Conservation (phyloP, 78 protist species). For the Protostelium mycophagum region DNA sequence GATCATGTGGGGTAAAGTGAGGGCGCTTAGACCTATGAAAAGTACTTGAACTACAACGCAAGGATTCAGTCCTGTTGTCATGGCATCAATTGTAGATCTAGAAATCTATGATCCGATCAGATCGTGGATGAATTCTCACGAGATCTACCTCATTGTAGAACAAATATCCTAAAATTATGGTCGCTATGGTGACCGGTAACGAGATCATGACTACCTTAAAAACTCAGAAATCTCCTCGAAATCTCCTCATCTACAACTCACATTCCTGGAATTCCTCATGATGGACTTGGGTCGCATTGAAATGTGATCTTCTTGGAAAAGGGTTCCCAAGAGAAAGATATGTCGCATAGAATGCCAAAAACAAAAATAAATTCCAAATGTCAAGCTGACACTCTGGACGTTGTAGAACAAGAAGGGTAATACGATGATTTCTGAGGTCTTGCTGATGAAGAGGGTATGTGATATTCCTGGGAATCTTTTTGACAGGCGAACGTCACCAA, state of each 20-base stretch:
- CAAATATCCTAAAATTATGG: not conserved
- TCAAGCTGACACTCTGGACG: not conserved
- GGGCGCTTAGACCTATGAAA: not conserved
- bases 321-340: not conserved
- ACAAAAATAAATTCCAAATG: not conserved
- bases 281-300: too few relatives aligned
- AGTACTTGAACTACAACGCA: not conserved
- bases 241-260: too few relatives aligned
- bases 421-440: not conserved
- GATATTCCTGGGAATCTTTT: too few relatives aligned
- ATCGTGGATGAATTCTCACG: too few relatives aligned
- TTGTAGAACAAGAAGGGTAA: not conserved
- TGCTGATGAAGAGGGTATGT: not conserved
- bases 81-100: too few relatives aligned
- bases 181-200: not conserved
- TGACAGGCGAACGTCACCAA: too few relatives aligned
- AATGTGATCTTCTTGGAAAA: not conserved
- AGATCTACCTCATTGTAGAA: not conserved
- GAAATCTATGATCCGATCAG: too few relatives aligned
- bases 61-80: not conserved
- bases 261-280: not conserved
- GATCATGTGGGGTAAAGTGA: not conserved
- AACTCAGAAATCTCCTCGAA: not conserved
- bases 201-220: not conserved
- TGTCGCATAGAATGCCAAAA: not conserved